Evolutionary conservation across 345 rosid species (phyloP), one percentile per base, ranked within the genome.

Genomic region (Syzygium aromaticum): DNA sequence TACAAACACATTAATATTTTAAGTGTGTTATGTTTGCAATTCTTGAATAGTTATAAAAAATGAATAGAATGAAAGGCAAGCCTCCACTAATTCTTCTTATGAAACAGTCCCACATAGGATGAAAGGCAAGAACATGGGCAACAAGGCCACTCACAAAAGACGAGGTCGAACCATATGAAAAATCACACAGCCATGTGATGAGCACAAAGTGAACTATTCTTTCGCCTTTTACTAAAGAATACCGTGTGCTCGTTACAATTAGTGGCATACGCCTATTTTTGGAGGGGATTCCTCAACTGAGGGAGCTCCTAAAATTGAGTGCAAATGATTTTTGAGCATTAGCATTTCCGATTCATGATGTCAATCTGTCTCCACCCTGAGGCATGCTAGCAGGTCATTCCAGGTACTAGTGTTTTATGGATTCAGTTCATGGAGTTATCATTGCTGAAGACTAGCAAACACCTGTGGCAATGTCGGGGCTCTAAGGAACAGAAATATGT

Each of bases 171-270:
- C 46, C 46, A 5, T 5, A 7, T 6, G 43, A 40, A 28, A 25
- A 21, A 1, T 2, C 80, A 33, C 80, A 25, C 80, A 19, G 46
- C 46, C 80, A 67, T 67, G 80, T 73, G 49, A 11, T 86, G 90
- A 85, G 90, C 88, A 86, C 94, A 92, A 1, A 91, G 92, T 90
- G 90, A 90, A 90, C 91, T 91, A 91, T 91, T 92, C 93, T 89
- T 90, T 91, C 93, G 93, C 94, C 91, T 92, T 92, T 88, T 92
- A 90, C 92, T 91, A 92, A 91, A 91, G 92, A 92, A 89, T 89
- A 90, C 90, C 90, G 93, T 91, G 92, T 89, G 90, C 87, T 51
- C 87, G 89, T 30, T 61, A 88, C 89, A 4, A 0, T 25, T 0
- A 85, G 17, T 84, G 91, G 91, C 91, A 88, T 91, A 91, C 90